Evolutionary conservation across 2,329 filamentous ascomycete species (phyloP).

Genomic region (Fusarium chuoi): DNA sequence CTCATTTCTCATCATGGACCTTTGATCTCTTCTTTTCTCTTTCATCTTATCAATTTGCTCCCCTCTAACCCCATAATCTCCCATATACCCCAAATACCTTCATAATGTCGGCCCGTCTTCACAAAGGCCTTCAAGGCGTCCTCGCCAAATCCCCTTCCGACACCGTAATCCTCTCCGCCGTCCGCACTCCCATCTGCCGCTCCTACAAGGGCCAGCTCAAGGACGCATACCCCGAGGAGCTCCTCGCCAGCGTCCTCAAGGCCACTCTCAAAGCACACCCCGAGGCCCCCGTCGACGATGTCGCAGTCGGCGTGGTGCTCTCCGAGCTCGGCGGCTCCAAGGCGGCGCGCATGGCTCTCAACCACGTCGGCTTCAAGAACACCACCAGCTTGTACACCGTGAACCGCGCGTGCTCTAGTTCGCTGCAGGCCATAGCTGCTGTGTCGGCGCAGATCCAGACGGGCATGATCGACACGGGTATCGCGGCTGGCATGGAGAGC

Average conservation of each 20-base stretch:
- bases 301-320: slow-evolving; percentile 88
- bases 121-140: slow-evolving; percentile 74
- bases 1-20: slow-evolving; percentile 4
- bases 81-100: not conserved
- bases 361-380: slow-evolving; percentile 81
- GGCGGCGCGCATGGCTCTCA: slow-evolving; percentile 89
- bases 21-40: not conserved
- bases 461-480: slow-evolving; percentile 76
- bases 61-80: not conserved
- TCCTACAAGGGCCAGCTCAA: slow-evolving; percentile 85
- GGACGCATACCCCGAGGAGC: slow-evolving; percentile 90
- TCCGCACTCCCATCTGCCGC: slow-evolving; percentile 87
- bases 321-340: slow-evolving; percentile 92
- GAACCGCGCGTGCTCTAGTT: slow-evolving; percentile 86
- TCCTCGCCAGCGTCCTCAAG: slow-evolving; percentile 73
- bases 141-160: slow-evolving; percentile 83
- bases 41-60: slow-evolving; percentile 2
- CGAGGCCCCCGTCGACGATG: slow-evolving; percentile 74
- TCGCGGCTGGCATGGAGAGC: slow-evolving; percentile 93
- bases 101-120: slow-evolving; percentile 36
- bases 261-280: slow-evolving; percentile 69
- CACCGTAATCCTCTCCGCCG: slow-evolving; percentile 88
- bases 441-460: slow-evolving; percentile 80
- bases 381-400: slow-evolving; percentile 84
- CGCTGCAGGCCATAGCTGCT: slow-evolving; percentile 78